Base-by-base conservation (phyloP, 129 eudicot species). In the Apium graveolens region DNA sequence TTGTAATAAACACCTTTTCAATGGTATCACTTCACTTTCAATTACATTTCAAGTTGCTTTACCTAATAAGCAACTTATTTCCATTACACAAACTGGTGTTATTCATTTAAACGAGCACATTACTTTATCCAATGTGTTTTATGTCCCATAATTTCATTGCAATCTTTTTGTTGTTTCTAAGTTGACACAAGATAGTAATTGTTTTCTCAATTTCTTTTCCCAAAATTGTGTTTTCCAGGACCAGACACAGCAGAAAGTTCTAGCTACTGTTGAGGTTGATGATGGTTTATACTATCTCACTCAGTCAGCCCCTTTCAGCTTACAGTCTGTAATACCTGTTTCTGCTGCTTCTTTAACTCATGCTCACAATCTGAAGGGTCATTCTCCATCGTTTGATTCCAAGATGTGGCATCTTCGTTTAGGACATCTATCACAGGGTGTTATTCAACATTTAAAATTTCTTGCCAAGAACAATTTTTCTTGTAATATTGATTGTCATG, bases 21-120 rank as follows among this genome's bases (percentile, higher is more conserved):
- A 1, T 1, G 0, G 0, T 12, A 0, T 63, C 1, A 0, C 0
- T 21, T 0, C 29, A 0, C 10, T 55, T 5, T 0, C 29, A 0
- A 0, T 0, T 18, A 11, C 65, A 5, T 55, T 55, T 7, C 1
- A 21, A 0, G 27, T 55, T 0, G 2, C 65, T 6, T 55, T 55
- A 24, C 65, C 65, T 0, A 55, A 55, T 21, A 55, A 55, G 0
- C 65, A 55, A 0, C 21, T 24, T 8, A 24, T 55, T 5, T 7
- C 27, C 1, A 24, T 55, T 0, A 21, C 2, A 1, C 27, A 20
- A 55, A 0, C 0, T 5, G 65, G 65, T 0, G 24, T 0, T 5
- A 0, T 55, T 18, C 11, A 18, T 5, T 5, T 55, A 6, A 1
- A 2, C 6, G 11, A n/a, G n/a, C n/a, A n/a, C n/a, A n/a, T n/a